A percentile compares a stretch with the other conserved stretches of the same genome.
Evolutionary conservation across 2,329 filamentous ascomycete genomes (phyloP).

Genomic region (Proliferodiscus dingleyae): DNA sequence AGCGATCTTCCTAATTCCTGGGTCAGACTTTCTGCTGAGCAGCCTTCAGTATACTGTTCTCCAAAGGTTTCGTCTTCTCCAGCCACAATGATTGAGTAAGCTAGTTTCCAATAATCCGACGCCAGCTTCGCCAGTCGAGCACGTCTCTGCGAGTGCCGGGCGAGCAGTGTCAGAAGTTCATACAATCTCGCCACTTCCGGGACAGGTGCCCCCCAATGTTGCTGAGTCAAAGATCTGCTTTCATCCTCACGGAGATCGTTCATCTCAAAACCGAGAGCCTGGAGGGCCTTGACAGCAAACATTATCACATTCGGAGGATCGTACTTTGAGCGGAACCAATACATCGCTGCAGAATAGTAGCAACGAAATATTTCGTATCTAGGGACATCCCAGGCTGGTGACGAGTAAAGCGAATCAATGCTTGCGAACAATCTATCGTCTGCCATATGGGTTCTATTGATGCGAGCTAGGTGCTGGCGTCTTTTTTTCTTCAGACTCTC

Average conservation of each 20-base stretch:
- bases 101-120: not conserved
- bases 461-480: not conserved
- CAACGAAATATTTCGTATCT: not conserved
- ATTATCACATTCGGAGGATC: not conserved
- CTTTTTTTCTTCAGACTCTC: not conserved
- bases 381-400: not conserved
- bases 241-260: not conserved
- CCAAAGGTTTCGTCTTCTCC: not conserved
- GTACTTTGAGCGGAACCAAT: not conserved
- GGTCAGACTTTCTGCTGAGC: no score
- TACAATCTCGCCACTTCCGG: not conserved
- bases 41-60: no score
- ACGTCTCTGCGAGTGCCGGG: not conserved
- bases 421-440: not conserved
- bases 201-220: not conserved
- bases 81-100: not conserved
- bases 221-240: not conserved
- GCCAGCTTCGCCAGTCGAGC: not conserved
- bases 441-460: not conserved
- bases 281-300: not conserved
- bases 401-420: not conserved
- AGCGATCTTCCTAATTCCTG: no score
- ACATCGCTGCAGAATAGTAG: not conserved
- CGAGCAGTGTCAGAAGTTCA: not conserved
- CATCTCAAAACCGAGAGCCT: not conserved